Base-by-base conservation (phyloP, 352 stramenopile genomes). In the Pythium periplocum region DNA sequence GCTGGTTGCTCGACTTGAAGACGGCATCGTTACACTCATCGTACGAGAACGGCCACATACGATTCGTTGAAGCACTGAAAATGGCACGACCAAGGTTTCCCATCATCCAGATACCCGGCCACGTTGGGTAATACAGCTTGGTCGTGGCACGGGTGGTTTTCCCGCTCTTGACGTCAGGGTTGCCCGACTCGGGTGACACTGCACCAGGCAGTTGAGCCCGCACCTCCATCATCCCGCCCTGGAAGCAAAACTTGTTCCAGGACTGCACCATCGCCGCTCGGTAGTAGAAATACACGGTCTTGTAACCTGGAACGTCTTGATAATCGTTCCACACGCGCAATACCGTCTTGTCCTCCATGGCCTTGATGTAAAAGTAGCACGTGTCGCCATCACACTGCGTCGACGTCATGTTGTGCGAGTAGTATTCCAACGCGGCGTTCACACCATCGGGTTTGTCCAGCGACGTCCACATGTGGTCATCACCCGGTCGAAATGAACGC, bases 361-460 rank as follows among this genome's bases (percentile, higher is more conserved):
- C 53, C 55, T 76, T 71, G 52, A 84, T 78, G 59, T 57, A 76
- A 43, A 72, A 66, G 60, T 78, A 80, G 58, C 73, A 81, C 48
- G 51, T 35, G 36, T 38, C 11, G 33, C 57, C 46, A 53, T 59
- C 30, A 39, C 71, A 81, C 38, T 74, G 76, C 12, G 73, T 80
- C n/a, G 57, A 78, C 12, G 70, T 73, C 62, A 93, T 95, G 30
- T 76, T 86, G 51, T 83, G 81, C 44, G 90, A 90, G 70, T 98
- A 98, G 59, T 96, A 89, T 40, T 98, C 87, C 31, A 97, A 69
- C 4, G 90, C 90, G 10, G 71, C 75, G 48, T 95, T 94, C 12
- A 87, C 92, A 56, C 83, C 17, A 26, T 26, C 17, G 17, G 17
- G 17, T 26, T 26, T 26, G 17, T 26, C 17, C 17, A 26, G 17